Evolutionary conservation across 441 rosid species (phyloP), one percentile per base, ranked within the genome.

Genomic region (Brassica hybrid): DNA sequence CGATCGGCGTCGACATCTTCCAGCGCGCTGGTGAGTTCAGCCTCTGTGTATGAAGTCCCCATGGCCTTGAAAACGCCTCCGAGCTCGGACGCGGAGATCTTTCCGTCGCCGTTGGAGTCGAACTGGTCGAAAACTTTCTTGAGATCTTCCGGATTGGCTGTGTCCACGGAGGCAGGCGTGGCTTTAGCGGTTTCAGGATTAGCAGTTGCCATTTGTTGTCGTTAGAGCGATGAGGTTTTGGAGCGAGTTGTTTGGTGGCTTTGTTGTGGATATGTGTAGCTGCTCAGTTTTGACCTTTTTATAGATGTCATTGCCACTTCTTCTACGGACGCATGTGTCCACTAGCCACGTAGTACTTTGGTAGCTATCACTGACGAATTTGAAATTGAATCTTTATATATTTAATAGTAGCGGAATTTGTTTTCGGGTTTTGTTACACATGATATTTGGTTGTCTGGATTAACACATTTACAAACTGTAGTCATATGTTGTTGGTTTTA

Each of bases 71-170:
- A 65, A 8, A 88, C 89, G 4, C 75, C 79, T 38, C 81, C 81
- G 68, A 88, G 87, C 65, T 88, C 92, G 8, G 19, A 5, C 0
- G 74, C 76, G 5, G 92, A 88, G 92, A 88, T 87, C 85, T 73
- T 84, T 6, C 92, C 92, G 77, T 90, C 97, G 30, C 68, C 84
- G 67, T 84, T 62, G 57, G 86, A 45, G 72, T 86, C 95, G 71
- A 91, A 88, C 67, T 87, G 90, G 73, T 89, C 48, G 85, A 94
- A 94, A 43, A 94, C 84, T 32, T 60, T 84, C 77, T 81, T 71
- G 13, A 94, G 85, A 78, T 90, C 92, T 21, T 85, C 84, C 59
- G 30, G 68, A 73, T 57, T 80, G 7, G 79, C 82, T 65, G 68
- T 73, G 41, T 79, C 81, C 43, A 73, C 78, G 61, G 81, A 6